Evolutionary conservation across 805 yeast genomes (phyloP).

Genomic region (Saccharomycodes ludwigii): DNA sequence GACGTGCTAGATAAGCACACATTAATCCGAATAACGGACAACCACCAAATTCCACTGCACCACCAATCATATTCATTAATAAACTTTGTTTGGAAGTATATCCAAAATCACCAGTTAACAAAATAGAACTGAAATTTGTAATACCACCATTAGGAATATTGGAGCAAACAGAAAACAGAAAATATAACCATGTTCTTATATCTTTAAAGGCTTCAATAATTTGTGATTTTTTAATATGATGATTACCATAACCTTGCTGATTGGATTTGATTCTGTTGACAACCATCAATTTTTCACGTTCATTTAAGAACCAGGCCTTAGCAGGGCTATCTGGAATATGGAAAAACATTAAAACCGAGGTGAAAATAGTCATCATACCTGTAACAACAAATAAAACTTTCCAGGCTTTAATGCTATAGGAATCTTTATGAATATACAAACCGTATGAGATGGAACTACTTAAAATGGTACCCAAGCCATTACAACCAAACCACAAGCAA

Average conservation of each 20-base stretch:
- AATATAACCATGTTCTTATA: constrained; percentile 35
- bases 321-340: constrained; percentile 49
- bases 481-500: constrained; percentile 31
- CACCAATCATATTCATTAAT: constrained; percentile 34
- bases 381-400: constrained; percentile 43
- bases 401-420: constrained; percentile 42
- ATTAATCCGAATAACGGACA: constrained; percentile 22
- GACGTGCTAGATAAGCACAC: constrained; percentile 14
- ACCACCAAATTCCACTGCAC: constrained; percentile 33
- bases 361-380: constrained; percentile 43
- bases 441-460: constrained; percentile 49
- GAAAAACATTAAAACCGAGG: constrained; percentile 34
- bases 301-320: constrained; percentile 33
- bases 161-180: constrained; percentile 28
- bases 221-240: constrained; percentile 41
- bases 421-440: constrained; percentile 23
- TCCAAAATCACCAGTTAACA: constrained; percentile 31
- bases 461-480: constrained; percentile 34
- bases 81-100: constrained; percentile 29
- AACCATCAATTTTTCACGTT: constrained; percentile 33
- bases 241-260: constrained; percentile 48
- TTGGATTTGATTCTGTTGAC: constrained; percentile 42
- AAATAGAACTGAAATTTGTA: constrained; percentile 34
- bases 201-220: constrained; percentile 39
- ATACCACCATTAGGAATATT: constrained; percentile 46